Conservation (phyloP, 805 yeast genomes). For the Yarrowia sp. region DNA sequence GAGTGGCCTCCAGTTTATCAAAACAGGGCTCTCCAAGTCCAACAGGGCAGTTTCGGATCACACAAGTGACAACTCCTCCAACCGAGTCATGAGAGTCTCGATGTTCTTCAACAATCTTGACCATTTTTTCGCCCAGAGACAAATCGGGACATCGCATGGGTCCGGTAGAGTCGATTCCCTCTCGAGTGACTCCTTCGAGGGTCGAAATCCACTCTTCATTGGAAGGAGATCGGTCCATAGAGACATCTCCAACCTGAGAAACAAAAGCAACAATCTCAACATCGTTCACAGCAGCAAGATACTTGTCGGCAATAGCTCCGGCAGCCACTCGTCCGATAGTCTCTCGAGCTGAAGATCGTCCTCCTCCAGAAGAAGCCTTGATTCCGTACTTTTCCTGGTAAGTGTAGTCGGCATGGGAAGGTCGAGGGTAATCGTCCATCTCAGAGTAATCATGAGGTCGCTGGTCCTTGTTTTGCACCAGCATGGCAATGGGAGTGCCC, state of each 20-base stretch:
- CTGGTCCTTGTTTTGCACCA: slow-evolving; percentile 91
- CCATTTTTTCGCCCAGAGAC: slow-evolving; percentile 70
- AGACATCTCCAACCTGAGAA: slow-evolving; percentile 79
- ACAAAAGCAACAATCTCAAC: slow-evolving; percentile 97
- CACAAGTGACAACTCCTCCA: slow-evolving; percentile 98
- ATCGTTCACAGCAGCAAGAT: slow-evolving; percentile 66
- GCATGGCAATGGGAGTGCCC: slow-evolving; percentile 95
- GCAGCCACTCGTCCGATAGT: slow-evolving; percentile 99
- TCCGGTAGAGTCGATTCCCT: slow-evolving; percentile 79
- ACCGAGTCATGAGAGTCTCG: slow-evolving; percentile 87
- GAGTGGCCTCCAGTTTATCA: slow-evolving; percentile 90
- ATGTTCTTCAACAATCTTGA: slow-evolving; percentile 78
- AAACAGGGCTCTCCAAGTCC: slow-evolving; percentile 99
- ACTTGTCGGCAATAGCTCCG: slow-evolving; percentile 96
- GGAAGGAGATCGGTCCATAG: slow-evolving; percentile 71
- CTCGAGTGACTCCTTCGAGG: slow-evolving; percentile 78
- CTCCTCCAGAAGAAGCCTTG: slow-evolving; percentile 96
- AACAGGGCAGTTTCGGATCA: slow-evolving; percentile 84
- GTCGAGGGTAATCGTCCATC: slow-evolving; percentile 94
- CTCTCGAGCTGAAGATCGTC: slow-evolving; percentile 95
- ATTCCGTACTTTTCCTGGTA: slow-evolving; percentile 86
- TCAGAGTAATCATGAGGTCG: slow-evolving; percentile 95
- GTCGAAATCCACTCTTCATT: slow-evolving; percentile 63
- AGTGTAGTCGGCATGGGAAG: slow-evolving; percentile 96
- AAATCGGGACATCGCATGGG: slow-evolving; percentile 94